Percentiles rank a stretch among this genome's conserved stretches.
These are phyloP conservation scores for Meyerozyma carpophila DNA, from an alignment of 1,139 yeast genomes.

Conservation along the genomic window DNA sequence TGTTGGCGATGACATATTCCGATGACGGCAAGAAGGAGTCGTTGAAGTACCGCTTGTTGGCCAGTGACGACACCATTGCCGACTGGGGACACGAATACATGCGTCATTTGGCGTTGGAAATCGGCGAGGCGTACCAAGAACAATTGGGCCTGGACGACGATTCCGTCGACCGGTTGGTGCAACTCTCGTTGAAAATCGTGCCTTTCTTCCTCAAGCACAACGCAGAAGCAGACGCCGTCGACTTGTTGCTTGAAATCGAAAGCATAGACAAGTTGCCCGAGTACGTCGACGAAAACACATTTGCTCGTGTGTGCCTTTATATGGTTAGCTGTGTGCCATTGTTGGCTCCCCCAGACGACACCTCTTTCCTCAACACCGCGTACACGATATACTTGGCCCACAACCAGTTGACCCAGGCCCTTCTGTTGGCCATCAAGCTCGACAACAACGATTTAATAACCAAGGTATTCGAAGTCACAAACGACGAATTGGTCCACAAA, in stretches of 20 bases:
- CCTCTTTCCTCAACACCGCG: constrained; percentile 85
- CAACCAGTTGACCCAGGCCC: constrained; percentile 82
- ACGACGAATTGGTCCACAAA: constrained; percentile 70
- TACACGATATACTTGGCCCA: constrained; percentile 77
- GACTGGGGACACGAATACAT: constrained; percentile 98
- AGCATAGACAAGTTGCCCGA: constrained; percentile 75
- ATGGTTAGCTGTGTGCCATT: constrained; percentile 95
- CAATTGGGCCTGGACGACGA: constrained; percentile 54
- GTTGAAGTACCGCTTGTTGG: constrained; percentile 70
- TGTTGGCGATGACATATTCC: constrained; percentile 91
- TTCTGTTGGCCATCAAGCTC: constrained; percentile 81
- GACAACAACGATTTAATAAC: constrained; percentile 76
- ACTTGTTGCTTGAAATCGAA: constrained; percentile 83
- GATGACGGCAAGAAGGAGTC: constrained; percentile 81
- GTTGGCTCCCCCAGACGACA: constrained; percentile 92
- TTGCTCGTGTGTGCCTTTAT: constrained; percentile 84
- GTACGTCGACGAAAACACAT: constrained; percentile 81
- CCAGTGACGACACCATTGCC: constrained; percentile 47
- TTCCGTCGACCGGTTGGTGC: constrained; percentile 43
- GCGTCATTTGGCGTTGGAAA: constrained; percentile 91
- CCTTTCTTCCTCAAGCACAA: constrained; percentile 91
- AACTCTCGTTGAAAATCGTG: constrained; percentile 70
- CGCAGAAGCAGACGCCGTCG: constrained; percentile 98
- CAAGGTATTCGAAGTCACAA: constrained; percentile 71
- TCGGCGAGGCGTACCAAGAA: constrained; percentile 79